These are phyloP conservation scores for Chloropicon primus DNA, from an alignment of 139 green algal genomes.

Conservation along the genomic window DNA sequence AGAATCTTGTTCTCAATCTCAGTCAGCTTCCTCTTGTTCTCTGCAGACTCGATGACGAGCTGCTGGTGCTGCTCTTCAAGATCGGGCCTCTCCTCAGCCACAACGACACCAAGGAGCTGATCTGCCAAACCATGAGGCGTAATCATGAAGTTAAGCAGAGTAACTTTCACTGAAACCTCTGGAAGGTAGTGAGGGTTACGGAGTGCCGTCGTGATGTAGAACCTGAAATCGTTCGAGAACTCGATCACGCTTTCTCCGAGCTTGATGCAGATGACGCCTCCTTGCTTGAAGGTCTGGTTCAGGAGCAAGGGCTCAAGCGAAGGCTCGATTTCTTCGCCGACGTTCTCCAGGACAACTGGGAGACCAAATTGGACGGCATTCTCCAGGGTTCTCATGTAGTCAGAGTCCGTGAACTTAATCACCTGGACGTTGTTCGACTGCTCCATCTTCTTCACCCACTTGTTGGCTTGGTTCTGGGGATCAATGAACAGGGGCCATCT, in stretches of 20 bases:
- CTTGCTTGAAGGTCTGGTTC: constrained; percentile 24
- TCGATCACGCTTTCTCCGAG: constrained; percentile 26
- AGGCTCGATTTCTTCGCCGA: constrained; percentile 31
- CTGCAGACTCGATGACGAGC: constrained; percentile 22
- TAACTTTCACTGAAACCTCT: constrained; percentile 24
- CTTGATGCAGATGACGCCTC: constrained; percentile 27
- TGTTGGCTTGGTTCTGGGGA: constrained; percentile 28
- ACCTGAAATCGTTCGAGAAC: constrained; percentile 23
- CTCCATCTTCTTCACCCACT: constrained; percentile 32
- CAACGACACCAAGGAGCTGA: constrained; percentile 30
- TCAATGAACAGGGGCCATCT: constrained; percentile 33
- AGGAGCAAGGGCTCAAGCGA: constrained; percentile 28
- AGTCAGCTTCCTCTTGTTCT: constrained; percentile 28
- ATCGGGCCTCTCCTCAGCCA: constrained; percentile 27
- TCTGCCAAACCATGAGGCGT: constrained; percentile 17
- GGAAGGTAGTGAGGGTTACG: constrained; percentile 35
- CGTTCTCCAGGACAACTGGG: constrained; percentile 30
- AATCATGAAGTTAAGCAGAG: constrained; percentile 34
- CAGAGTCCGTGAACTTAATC: constrained; percentile 25
- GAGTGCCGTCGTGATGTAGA: constrained; percentile 38
- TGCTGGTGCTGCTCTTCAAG: constrained; percentile 22
- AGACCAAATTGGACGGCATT: constrained; percentile 35
- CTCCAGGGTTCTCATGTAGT: constrained; percentile 28
- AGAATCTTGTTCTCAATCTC: constrained; percentile 34
- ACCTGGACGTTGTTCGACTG: constrained; percentile 22